Evolutionary conservation across 352 stramenopile species (phyloP), one percentile per base, ranked within the genome.

Genomic region (Phytophthora cactorum): DNA sequence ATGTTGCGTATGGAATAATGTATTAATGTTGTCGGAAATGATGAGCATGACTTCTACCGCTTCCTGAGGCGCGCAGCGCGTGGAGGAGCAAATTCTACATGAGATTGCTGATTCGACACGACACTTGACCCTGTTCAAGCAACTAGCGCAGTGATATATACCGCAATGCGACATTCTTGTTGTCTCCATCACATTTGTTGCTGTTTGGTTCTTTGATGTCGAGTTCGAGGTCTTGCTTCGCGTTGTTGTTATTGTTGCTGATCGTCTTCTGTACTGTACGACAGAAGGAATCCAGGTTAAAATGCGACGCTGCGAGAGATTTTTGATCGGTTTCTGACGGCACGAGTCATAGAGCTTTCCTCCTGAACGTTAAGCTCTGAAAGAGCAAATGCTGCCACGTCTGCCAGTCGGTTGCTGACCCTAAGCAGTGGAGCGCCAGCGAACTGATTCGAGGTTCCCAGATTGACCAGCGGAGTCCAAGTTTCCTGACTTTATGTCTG

Each of bases 31-130:
- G 69, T 75, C 58, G 61, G 55, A 75, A 39, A 75, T 77, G 72
- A 77, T 77, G 68, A 72, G 62, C 65, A 70, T 61, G 52, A 72
- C 59, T 31, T 67, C 54, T 75, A 74, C 28, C 69, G 73, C 73
- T 78, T 68, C 73, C 70, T 80, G 73, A 80, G 56, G 52, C 66
- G 71, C 57, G 50, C 61, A 68, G 63, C 59, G 63, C 56, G 51
- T 80, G 73, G 69, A 80, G 73, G 69, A 80, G 73, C 73, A 78
- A 76, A 52, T 79, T 80, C 73, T 77, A 78, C 73, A 80, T 78
- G 73, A 80, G 72, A 77, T 80, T 77, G 68, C 72, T 80, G 72
- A 80, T 77, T 75, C 72, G 62, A 76, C 63, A 56, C 31, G 12
- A 54, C 12, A n/a, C 39, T 22, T 22, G 0, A 22, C 17, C 17